Conservation (phyloP, 768 basidiomycete species). For the Boletus rufocinnamomeus region DNA sequence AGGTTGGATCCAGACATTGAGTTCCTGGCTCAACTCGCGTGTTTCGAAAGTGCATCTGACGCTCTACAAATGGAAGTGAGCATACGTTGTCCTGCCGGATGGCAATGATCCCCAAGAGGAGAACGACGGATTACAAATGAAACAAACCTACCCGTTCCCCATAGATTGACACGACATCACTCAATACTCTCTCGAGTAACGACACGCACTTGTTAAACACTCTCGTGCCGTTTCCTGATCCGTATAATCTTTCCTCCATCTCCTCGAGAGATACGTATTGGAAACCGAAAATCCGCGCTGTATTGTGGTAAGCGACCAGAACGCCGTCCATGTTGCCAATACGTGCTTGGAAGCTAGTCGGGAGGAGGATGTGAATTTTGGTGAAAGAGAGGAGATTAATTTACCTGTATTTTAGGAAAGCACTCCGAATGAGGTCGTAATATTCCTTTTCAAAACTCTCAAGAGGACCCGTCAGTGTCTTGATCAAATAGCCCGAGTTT, state of each 20-base stretch:
- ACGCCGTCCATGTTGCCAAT: slow-evolving; percentile 98
- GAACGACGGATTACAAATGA: background rate
- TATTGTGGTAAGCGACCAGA: slow-evolving; percentile 86
- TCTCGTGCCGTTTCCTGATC: slow-evolving; percentile 54
- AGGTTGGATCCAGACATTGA: slow-evolving; percentile 73
- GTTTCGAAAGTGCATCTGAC: slow-evolving; percentile 67
- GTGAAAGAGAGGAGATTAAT: background rate
- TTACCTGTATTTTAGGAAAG: slow-evolving; percentile 91
- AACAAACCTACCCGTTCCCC: slow-evolving; percentile 58
- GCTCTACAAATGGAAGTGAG: slow-evolving; percentile 39
- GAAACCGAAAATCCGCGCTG: slow-evolving; percentile 85
- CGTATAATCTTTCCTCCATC: slow-evolving; percentile 84
- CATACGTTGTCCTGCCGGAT: background rate
- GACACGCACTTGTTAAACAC: slow-evolving; percentile 76
- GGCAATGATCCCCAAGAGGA: background rate
- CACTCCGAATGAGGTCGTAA: slow-evolving; percentile 91
- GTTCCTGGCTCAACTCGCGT: slow-evolving; percentile 36
- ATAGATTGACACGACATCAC: slow-evolving; percentile 59
- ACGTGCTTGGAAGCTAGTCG: slow-evolving; percentile 83
- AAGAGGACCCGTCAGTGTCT: slow-evolving; percentile 55
- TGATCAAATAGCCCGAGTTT: slow-evolving; percentile 78
- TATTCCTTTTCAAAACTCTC: slow-evolving; percentile 93
- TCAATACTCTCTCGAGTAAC: slow-evolving; percentile 66
- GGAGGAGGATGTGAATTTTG: background rate
- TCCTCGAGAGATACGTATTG: slow-evolving; percentile 87